A percentile compares a stretch with the other conserved stretches of the same genome.
phyloP scores from a whole-genome alignment of 192 early-diverging fungal genomes.

The Coemansia asiatica region DNA sequence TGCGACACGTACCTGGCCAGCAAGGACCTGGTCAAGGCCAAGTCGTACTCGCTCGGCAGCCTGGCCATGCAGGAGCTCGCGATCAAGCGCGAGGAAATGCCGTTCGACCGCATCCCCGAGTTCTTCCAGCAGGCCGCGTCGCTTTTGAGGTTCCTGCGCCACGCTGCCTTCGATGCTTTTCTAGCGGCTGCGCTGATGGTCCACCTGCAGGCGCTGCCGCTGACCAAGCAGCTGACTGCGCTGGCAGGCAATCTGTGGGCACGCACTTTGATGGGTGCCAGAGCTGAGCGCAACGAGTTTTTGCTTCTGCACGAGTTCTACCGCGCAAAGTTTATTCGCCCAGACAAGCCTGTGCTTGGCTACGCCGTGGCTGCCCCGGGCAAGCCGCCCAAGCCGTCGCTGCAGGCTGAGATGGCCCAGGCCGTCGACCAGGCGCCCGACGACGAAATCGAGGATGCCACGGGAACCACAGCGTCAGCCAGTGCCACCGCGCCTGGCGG shows the following conservation, averaged over 20 bases:
- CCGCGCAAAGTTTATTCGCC: constrained; percentile 84
- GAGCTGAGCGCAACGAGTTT: constrained; percentile 94
- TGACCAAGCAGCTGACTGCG: constrained; percentile 89
- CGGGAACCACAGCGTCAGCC: constrained; percentile 12
- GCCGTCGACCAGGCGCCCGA: constrained; percentile 21
- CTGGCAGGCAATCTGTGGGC: constrained; percentile 96
- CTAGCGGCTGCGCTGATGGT: constrained; percentile 82
- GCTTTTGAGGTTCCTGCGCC: constrained; percentile 73
- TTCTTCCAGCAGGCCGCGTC: constrained; percentile 61
- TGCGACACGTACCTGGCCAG: constrained; percentile 91
- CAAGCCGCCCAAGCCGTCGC: not conserved
- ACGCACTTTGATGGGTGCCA: constrained; percentile 81
- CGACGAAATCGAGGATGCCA: constrained; percentile 19
- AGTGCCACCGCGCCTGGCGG: not conserved
- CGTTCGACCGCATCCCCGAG: constrained; percentile 71
- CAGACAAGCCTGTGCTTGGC: constrained; percentile 66
- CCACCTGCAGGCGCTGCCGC: constrained; percentile 82
- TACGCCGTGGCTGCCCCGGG: not conserved
- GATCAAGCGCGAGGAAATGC: constrained; percentile 79
- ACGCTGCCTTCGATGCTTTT: constrained; percentile 80
- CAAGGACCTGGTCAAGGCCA: constrained; percentile 83
- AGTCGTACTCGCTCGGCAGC: constrained; percentile 78
- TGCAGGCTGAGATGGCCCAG: constrained; percentile 35
- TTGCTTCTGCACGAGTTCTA: constrained; percentile 97
- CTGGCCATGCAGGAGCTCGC: constrained; percentile 76